Percentiles rank a stretch among this genome's conserved stretches.
phyloP scores from a whole-genome alignment of 306 rosid genomes.

The Pachyrhizus erosus region DNA sequence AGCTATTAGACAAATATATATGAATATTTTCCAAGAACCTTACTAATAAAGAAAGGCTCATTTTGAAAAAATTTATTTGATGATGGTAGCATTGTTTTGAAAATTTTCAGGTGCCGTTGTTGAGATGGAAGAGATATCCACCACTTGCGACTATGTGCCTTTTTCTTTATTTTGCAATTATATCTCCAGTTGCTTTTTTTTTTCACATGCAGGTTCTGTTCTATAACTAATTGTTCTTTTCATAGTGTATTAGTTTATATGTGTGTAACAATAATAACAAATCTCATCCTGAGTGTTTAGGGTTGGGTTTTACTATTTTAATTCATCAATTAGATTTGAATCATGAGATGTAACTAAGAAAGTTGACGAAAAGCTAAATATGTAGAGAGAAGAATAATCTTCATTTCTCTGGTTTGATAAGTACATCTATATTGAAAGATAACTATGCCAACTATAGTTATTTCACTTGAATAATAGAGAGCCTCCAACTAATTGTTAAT shows the following conservation, averaged over 20 bases:
- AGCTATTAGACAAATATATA: no score
- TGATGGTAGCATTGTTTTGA: background rate
- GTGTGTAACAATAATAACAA: background rate
- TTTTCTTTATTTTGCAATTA: background rate
- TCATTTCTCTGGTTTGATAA: background rate
- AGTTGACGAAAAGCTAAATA: background rate
- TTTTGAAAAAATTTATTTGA: background rate
- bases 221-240: background rate
- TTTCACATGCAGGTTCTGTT: background rate
- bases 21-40: no score
- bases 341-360: background rate
- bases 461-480: background rate
- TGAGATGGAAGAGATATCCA: slow-evolving; percentile 3
- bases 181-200: background rate
- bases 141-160: background rate
- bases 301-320: background rate
- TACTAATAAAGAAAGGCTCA: no score
- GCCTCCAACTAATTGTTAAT: background rate
- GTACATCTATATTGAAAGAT: background rate
- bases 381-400: background rate
- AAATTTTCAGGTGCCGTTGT: background rate
- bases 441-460: background rate
- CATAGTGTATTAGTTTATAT: background rate
- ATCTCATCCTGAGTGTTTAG: background rate
- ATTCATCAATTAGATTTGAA: background rate